A percentile compares a stretch with the other conserved stretches of the same genome.
Conservation (phyloP, 2,329 filamentous ascomycete species). For the Hirsutella thompsonii region DNA sequence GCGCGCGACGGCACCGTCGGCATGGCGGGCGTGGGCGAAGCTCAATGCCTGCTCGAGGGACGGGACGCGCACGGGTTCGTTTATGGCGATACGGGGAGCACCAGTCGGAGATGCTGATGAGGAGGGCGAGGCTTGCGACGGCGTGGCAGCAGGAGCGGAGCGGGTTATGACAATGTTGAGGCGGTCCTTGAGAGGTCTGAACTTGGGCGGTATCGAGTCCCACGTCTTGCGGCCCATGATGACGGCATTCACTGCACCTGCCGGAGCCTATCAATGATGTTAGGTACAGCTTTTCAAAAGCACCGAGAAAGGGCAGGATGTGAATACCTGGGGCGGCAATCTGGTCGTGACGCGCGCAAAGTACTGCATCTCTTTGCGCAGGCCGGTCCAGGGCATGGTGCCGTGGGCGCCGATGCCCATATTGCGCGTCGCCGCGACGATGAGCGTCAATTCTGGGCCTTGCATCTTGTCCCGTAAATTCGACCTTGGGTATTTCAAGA, state of each 20-base stretch:
- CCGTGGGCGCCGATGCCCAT: constrained; percentile 81
- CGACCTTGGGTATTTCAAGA: no score
- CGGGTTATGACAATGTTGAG: constrained; percentile 73
- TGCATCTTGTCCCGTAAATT: constrained; percentile 13
- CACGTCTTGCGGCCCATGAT: constrained; percentile 98
- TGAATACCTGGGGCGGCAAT: constrained; percentile 26
- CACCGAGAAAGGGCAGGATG: neutral
- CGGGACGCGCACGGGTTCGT: constrained; percentile 40
- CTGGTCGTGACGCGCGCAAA: constrained; percentile 83
- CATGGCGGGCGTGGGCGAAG: constrained; percentile 19
- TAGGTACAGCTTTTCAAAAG: neutral
- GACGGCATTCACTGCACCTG: constrained; percentile 51
- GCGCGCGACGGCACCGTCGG: constrained; percentile 32
- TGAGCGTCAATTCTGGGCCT: constrained; percentile 60
- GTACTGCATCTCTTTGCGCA: constrained; percentile 88
- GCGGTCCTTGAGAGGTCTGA: constrained; percentile 67
- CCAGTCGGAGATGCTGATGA: no score
- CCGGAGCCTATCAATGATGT: constrained; percentile 14
- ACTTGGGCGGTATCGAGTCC: constrained; percentile 70
- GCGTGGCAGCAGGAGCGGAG: constrained; percentile 17
- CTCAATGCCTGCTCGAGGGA: constrained; percentile 46
- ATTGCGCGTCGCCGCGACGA: constrained; percentile 81
- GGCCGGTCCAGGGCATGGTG: constrained; percentile 74
- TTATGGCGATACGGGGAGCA: neutral
- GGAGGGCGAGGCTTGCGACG: constrained; percentile 1